Evolutionary conservation across 2,329 filamentous ascomycete species (phyloP).

Genomic region (Decorospora gaudefroyi): DNA sequence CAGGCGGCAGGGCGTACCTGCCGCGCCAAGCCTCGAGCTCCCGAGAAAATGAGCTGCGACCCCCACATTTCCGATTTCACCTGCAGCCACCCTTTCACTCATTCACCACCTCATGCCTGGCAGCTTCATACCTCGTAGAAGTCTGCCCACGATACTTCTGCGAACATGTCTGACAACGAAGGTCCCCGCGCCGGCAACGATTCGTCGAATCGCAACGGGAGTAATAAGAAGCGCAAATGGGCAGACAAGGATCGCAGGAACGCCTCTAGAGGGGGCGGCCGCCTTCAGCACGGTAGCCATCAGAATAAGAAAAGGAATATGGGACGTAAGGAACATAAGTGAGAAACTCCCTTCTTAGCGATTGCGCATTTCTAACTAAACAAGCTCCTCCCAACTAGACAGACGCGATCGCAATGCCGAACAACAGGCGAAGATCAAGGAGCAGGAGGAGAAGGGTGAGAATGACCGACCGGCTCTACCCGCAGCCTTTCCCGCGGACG

Average conservation of each 20-base stretch:
- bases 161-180: slow-evolving; percentile 34
- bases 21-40: slow-evolving; percentile 28
- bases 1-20: slow-evolving; percentile 31
- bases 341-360: slow-evolving; percentile 35
- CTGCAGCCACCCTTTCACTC: slow-evolving; percentile 9
- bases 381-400: slow-evolving; percentile 54
- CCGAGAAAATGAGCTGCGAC: slow-evolving; percentile 29
- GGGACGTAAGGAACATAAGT: slow-evolving; percentile 69
- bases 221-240: slow-evolving; percentile 43
- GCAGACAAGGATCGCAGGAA: slow-evolving; percentile 32
- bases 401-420: slow-evolving; percentile 52
- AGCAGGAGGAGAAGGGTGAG: slow-evolving; percentile 45
- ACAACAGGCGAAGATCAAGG: slow-evolving; percentile 48
- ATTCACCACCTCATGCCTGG: slow-evolving; percentile 27
- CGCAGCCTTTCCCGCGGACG: slow-evolving; percentile 69
- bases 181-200: slow-evolving; percentile 27
- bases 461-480: slow-evolving; percentile 57
- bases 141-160: slow-evolving; percentile 23
- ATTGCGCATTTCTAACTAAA: slow-evolving; percentile 48
- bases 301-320: slow-evolving; percentile 66
- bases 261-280: slow-evolving; percentile 36
- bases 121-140: slow-evolving; percentile 30
- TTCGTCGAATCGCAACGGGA: slow-evolving; percentile 31
- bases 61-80: slow-evolving; percentile 14
- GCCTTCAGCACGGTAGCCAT: slow-evolving; percentile 47